Evolutionary conservation across 108 stramenopile genomes (phyloP).

Genomic region (Cyclostephanos tholiformis): DNA sequence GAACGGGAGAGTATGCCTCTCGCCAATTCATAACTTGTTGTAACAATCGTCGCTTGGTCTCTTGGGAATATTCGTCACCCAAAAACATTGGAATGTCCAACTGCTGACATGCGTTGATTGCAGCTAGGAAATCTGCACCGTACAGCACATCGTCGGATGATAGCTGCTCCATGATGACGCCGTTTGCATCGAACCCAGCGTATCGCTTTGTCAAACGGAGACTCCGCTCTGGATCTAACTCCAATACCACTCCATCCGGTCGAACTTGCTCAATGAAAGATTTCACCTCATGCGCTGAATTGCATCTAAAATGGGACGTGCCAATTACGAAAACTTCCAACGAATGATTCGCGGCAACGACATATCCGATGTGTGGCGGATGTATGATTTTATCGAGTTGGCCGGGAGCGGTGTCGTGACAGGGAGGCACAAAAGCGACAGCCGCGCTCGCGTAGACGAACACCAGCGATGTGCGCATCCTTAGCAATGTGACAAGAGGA

Average conservation of each 20-base stretch:
- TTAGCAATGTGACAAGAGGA: no score
- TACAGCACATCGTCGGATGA: constrained; percentile 28
- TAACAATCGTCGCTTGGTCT: constrained; percentile 44
- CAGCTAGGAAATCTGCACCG: constrained; percentile 59
- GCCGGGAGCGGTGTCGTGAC: background rate
- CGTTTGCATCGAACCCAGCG: constrained; percentile 30
- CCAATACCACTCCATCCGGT: constrained; percentile 61
- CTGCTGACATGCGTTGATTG: constrained; percentile 48
- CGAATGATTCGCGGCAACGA: constrained; percentile 1
- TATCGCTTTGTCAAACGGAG: constrained; percentile 59
- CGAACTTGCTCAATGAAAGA: constrained; percentile 42
- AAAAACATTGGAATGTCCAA: constrained; percentile 59
- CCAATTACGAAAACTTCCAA: constrained; percentile 50
- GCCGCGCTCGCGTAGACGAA: background rate
- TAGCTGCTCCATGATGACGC: background rate
- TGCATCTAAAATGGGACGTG: constrained; percentile 62
- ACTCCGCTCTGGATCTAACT: constrained; percentile 58
- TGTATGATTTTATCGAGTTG: constrained; percentile 11
- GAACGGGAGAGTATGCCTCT: constrained; percentile 46
- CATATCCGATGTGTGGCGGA: constrained; percentile 33
- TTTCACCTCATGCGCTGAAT: constrained; percentile 53
- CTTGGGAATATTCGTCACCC: constrained; percentile 59
- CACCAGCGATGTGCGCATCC: background rate
- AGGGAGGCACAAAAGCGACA: background rate
- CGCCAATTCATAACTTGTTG: constrained; percentile 25